Evolutionary conservation across 2,329 filamentous ascomycete genomes (phyloP), one percentile per base, ranked within the genome.

Genomic region (Colletotrichum karsti): DNA sequence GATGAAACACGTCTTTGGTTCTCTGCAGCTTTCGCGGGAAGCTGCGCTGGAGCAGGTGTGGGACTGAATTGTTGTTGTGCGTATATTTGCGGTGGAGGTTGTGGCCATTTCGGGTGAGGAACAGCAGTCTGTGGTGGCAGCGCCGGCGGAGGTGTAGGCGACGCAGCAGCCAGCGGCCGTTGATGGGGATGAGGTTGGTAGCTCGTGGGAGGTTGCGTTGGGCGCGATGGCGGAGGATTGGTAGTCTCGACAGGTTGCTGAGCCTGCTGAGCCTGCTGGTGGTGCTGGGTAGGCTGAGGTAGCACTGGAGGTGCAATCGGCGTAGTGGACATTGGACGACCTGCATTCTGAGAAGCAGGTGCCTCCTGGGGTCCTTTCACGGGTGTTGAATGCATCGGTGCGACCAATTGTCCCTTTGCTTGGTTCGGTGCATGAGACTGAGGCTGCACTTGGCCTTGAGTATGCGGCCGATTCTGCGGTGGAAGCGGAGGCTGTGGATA

Each of bases 81-180:
- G 39, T 74, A 74, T 33, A 75, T 76, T 13, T 73, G 63, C 12
- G 74, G 70, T 39, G 77, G 74, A 30, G 72, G 72, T 35, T 78
- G 78, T 7, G 79, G 71, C 72, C 78, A 74, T 72, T 77, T 77
- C 50, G 81, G 78, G 46, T 77, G 78, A 54, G 80, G 73, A 12
- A 54, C 51, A 3, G 30, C 30, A 22, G 53, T 44, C 28, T 66
- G 70, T 10, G 46, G 30, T 35, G 65, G 35, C 26, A 65, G 9
- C 18, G 50, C 51, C 41, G 70, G 50, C 24, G 70, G 42, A n/a
- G 66, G 56, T 3, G 67, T 55, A 7, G 69, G 53, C 33, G 71
- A 63, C n/a, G 69, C 69, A 12, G 69, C 69, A 26, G 69, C 69
- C 20, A 71, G 51, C 15, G 69, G 69, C 7, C 69, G 55, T 13